Conservation (phyloP, 495 filamentous ascomycete genomes). For the Thozetella sp. region DNA sequence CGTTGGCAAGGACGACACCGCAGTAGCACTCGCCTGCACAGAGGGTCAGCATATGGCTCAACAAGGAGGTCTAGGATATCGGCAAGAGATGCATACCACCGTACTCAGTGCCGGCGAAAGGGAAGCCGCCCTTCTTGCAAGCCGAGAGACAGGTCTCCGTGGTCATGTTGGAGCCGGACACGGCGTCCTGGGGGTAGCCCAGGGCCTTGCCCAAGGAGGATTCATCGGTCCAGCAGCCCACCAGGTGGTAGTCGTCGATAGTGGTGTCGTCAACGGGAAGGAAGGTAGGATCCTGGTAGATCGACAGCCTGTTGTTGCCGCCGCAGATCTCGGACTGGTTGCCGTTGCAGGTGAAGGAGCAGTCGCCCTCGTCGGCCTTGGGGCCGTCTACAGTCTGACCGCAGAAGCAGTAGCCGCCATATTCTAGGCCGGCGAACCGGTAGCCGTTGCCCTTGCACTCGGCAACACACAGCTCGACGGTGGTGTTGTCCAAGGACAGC, state of each 20-base stretch:
- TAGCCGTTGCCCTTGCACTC: constrained; percentile 59
- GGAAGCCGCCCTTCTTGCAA: constrained; percentile 46
- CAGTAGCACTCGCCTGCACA: constrained; percentile 41
- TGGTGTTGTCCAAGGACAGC: constrained; percentile 40
- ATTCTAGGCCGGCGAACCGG: constrained; percentile 56
- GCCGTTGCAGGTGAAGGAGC: constrained; percentile 48
- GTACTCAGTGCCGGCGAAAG: constrained; percentile 54
- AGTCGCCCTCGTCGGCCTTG: constrained; percentile 30
- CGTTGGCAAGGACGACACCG: constrained; percentile 48
- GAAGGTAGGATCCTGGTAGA: constrained; percentile 57
- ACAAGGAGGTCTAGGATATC: no score
- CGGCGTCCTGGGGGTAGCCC: constrained; percentile 40
- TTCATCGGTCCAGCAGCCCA: constrained; percentile 63
- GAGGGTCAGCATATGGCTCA: constrained; percentile 12
- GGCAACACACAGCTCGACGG: constrained; percentile 50
- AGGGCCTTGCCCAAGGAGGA: constrained; percentile 46
- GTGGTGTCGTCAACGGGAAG: constrained; percentile 33
- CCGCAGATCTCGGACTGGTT: constrained; percentile 48
- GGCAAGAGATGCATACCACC: no score
- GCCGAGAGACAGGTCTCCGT: constrained; percentile 45
- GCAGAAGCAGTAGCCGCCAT: constrained; percentile 57
- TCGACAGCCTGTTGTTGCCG: constrained; percentile 41
- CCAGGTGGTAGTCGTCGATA: constrained; percentile 42
- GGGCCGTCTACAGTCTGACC: constrained; percentile 42
- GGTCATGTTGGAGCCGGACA: constrained; percentile 36